These are phyloP conservation scores for Gigaspora rosea DNA, from an alignment of 192 early-diverging fungal genomes.

Conservation along the genomic window DNA sequence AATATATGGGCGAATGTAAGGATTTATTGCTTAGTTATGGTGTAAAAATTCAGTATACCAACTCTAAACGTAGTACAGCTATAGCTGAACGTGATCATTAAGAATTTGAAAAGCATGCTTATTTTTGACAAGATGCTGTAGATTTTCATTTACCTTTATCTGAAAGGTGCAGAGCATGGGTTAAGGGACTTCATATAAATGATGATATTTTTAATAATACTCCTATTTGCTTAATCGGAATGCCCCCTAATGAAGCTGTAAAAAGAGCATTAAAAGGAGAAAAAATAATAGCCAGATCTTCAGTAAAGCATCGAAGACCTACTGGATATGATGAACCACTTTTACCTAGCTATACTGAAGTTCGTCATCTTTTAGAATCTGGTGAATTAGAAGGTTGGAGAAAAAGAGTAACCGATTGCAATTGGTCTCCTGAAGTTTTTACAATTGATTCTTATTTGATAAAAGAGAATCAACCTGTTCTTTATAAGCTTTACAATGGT, in stretches of 20 bases:
- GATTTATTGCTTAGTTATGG: slow-evolving; percentile 9
- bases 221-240: slow-evolving; percentile 8
- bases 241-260: slow-evolving; percentile 24
- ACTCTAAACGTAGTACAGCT: background rate
- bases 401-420: no score
- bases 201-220: slow-evolving; percentile 29
- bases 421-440: background rate
- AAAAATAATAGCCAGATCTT: slow-evolving; percentile 17
- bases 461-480: slow-evolving; percentile 19
- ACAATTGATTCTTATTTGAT: slow-evolving; percentile 26
- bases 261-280: slow-evolving; percentile 21
- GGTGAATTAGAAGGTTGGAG: no score
- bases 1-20: slow-evolving; percentile 16
- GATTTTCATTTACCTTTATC: slow-evolving; percentile 27
- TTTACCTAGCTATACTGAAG: slow-evolving; percentile 23
- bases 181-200: slow-evolving; percentile 25
- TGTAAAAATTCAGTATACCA: slow-evolving; percentile 26
- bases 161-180: slow-evolving; percentile 9
- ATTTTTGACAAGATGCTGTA: slow-evolving; percentile 9
- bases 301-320: slow-evolving; percentile 1
- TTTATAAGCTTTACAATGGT: slow-evolving; percentile 27
- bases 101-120: background rate
- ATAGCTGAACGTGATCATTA: no score
- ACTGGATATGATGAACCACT: background rate
- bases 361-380: background rate